Percentiles rank a stretch among this genome's conserved stretches.
Conservation (phyloP, 2,329 filamentous ascomycete genomes). For the Thelonectria discophora region DNA sequence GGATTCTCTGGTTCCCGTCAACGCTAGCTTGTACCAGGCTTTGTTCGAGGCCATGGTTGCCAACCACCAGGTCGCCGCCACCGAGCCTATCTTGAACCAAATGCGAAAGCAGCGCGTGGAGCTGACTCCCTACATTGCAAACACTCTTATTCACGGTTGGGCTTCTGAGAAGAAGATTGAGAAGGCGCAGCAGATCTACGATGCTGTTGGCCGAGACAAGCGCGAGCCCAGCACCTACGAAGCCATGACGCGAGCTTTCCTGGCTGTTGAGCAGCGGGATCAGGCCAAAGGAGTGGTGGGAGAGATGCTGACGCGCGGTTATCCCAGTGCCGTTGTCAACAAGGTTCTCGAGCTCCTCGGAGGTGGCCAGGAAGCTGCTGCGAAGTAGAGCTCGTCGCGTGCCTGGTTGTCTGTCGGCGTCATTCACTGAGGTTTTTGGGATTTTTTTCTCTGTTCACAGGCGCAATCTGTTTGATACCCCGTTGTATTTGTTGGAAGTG, state of each 20-base stretch:
- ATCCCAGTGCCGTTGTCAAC: slow-evolving; percentile 88
- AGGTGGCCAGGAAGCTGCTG: slow-evolving; percentile 55
- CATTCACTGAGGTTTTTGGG: slow-evolving; percentile 18
- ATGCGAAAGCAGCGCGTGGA: slow-evolving; percentile 81
- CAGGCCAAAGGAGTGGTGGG: slow-evolving; percentile 81
- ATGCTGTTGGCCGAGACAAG: slow-evolving; percentile 77
- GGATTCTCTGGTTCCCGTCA: slow-evolving; percentile 72
- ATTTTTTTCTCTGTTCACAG: slow-evolving; percentile 41
- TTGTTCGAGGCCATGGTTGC: slow-evolving; percentile 98
- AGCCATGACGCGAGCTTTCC: slow-evolving; percentile 94
- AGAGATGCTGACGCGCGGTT: slow-evolving; percentile 91
- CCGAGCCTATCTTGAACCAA: slow-evolving; percentile 75
- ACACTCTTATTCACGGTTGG: slow-evolving; percentile 98
- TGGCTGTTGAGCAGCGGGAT: slow-evolving; percentile 82
- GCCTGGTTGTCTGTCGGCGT: slow-evolving; percentile 6
- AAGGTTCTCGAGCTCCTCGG: slow-evolving; percentile 93
- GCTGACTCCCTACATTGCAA: slow-evolving; percentile 97
- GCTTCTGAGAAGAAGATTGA: slow-evolving; percentile 81
- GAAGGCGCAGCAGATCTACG: slow-evolving; percentile 82
- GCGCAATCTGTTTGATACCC: slow-evolving; percentile 46
- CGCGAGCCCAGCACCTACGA: slow-evolving; percentile 98
- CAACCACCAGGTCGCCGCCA: slow-evolving; percentile 84
- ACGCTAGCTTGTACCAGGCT: slow-evolving; percentile 92
- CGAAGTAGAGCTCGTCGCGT: slow-evolving; percentile 33
- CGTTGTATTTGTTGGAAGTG: slow-evolving; percentile 38